These are phyloP conservation scores for Tremella yokohamensis DNA, from an alignment of 768 basidiomycete genomes.

Conservation along the genomic window DNA sequence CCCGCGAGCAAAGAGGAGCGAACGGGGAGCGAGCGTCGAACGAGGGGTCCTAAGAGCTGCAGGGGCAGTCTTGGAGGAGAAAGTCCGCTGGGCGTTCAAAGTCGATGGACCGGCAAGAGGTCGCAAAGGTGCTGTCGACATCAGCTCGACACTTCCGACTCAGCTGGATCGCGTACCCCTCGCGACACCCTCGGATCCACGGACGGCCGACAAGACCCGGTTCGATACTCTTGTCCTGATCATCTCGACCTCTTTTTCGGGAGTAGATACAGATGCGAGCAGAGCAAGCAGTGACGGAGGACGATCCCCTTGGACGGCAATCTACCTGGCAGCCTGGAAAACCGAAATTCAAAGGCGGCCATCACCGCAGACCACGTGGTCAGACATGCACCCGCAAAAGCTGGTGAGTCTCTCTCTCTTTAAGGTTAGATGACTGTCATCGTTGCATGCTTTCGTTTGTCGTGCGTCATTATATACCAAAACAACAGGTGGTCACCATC, in stretches of 20 bases:
- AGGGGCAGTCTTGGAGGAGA: conserved; percentile 9
- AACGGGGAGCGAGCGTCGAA: neutral
- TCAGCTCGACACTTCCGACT: neutral
- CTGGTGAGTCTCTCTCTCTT: too few relatives aligned
- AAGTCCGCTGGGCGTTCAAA: conserved; percentile 1
- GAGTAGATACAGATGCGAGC: neutral
- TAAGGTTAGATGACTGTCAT: conserved; percentile 10
- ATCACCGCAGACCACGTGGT: too few relatives aligned
- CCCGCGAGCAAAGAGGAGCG: conserved; percentile 1
- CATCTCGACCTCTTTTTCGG: conserved; percentile 10
- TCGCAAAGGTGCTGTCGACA: neutral
- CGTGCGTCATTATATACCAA: conserved; percentile 2
- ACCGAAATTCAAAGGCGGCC: too few relatives aligned
- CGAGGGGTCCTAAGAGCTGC: conserved; percentile 6
- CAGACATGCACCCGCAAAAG: too few relatives aligned
- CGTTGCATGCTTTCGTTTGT: conserved; percentile 2
- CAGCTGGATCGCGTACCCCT: neutral
- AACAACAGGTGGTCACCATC: conserved; percentile 1
- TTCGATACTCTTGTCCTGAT: conserved; percentile 23
- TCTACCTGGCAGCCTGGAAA: too few relatives aligned
- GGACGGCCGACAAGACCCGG: conserved; percentile 14
- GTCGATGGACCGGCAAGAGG: conserved; percentile 15
- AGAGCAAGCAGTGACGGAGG: too few relatives aligned
- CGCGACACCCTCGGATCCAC: conserved; percentile 13
- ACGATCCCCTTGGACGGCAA: too few relatives aligned